Evolutionary conservation across 306 rosid genomes (phyloP), one percentile per base, ranked within the genome.

Genomic region (Acmispon strigosus): DNA sequence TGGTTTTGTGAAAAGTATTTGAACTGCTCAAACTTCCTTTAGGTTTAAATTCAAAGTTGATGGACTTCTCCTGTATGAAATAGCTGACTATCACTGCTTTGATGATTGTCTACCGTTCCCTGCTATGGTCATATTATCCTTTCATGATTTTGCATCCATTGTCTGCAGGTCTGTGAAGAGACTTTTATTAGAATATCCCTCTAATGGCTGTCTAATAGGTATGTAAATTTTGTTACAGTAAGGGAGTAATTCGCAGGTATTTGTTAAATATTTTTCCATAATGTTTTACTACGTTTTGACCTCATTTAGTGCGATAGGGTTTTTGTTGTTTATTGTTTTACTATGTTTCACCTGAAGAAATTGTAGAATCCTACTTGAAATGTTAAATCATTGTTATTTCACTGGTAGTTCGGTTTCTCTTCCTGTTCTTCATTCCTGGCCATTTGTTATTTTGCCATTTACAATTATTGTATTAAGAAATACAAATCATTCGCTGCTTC

Each of bases 101-200:
- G 19, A 67, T 54, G 73, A 62, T 80, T 73, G 80, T 73, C 66
- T 81, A 42, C 74, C 61, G 61, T 63, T 37, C 51, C 62, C 56
- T 18, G 76, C 66, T 53, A 29, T 77, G 62, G 24, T 49, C 74
- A 48, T 39, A 11, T 20, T 39, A 11, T 20, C 37, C 69, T 67
- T 77, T 73, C 73, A 61, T 77, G 66, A 77, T 77, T 48, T 81
- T 77, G 70, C 73, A 73, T 77, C 72, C 76, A 68, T 73, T 77
- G 65, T 42, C 69, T 81, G 85, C 85, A 81, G 85, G 85, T 77
- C 61, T 77, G 32, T 65, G 82, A 60, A 76, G 85, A 69, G 7
- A 50, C 10, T 44, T 58, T 63, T 59, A 55, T 53, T 81, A 72
- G 78, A 58, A 53, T 76, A 44, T 68, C 59, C 56, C 58, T 69